Percentiles rank a stretch among this genome's conserved stretches.
phyloP scores from a whole-genome alignment of 768 basidiomycete species.

The Trametes coccinea region DNA sequence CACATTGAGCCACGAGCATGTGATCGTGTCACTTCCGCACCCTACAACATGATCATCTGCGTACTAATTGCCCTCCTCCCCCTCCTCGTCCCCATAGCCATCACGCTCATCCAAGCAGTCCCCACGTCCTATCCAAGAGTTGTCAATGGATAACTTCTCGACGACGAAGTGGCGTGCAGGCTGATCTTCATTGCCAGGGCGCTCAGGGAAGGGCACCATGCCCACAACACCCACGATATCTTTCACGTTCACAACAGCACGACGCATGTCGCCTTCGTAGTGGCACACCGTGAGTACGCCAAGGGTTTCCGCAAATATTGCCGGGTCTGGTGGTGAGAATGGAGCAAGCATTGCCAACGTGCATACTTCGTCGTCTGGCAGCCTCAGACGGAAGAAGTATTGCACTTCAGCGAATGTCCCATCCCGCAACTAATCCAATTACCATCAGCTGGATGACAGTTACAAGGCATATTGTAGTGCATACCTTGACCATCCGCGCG shows the following conservation, averaged over 20 bases:
- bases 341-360: not conserved
- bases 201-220: not conserved
- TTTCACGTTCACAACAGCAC: not conserved
- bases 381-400: not conserved
- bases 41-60: no score
- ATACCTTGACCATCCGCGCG: constrained; percentile 15
- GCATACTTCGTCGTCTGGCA: not conserved
- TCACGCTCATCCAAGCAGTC: not conserved
- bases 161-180: not conserved
- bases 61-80: no score
- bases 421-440: not conserved
- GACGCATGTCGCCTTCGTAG: not conserved
- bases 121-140: not conserved
- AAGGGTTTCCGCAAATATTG: not conserved
- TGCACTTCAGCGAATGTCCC: not conserved
- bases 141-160: not conserved
- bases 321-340: not conserved
- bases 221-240: not conserved
- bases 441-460: no score
- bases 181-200: no score
- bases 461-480: no score
- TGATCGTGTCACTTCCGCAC: no score
- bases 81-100: not conserved
- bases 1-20: no score
- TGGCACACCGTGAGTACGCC: not conserved